These are phyloP conservation scores for Triticum timopheevii DNA, from an alignment of 176 grass and related monocot species.

Conservation along the genomic window DNA sequence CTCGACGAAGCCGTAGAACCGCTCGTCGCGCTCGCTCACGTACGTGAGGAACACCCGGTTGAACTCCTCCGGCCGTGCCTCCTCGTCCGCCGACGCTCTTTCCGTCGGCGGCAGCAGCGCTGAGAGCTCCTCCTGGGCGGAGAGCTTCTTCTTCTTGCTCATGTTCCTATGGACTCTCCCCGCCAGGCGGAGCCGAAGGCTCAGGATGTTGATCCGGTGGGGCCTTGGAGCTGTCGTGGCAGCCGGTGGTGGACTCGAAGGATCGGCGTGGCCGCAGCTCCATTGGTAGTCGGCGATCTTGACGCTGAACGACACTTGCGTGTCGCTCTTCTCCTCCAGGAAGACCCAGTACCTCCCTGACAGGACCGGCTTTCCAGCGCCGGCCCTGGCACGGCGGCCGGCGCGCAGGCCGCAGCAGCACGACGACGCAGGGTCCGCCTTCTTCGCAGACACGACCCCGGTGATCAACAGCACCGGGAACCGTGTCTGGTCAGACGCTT, in stretches of 20 bases:
- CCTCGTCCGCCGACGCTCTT: background rate
- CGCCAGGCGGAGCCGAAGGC: conserved; percentile 29
- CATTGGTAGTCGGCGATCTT: conserved; percentile 64
- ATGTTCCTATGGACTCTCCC: conserved; percentile 11
- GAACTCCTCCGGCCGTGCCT: conserved; percentile 40
- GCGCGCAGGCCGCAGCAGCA: conserved; percentile 27
- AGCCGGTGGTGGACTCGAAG: background rate
- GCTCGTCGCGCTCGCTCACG: conserved; percentile 61
- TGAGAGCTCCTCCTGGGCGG: conserved; percentile 17
- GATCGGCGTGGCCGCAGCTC: conserved; percentile 29
- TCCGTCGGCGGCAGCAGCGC: conserved; percentile 1
- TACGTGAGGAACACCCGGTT: conserved; percentile 76
- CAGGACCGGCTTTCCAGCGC: conserved; percentile 29
- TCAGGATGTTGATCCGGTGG: background rate
- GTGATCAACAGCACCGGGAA: conserved; percentile 72
- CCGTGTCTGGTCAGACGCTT: conserved; percentile 15
- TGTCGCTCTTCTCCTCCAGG: conserved; percentile 64
- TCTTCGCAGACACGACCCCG: conserved; percentile 45
- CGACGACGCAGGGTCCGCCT: background rate
- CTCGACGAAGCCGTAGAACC: conserved; percentile 91
- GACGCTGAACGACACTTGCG: conserved; percentile 65
- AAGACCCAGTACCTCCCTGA: conserved; percentile 66
- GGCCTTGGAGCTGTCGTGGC: background rate
- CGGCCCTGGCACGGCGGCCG: background rate
- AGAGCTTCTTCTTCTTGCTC: conserved; percentile 20